phyloP scores from a whole-genome alignment of 169 alveolate species.

The Cryptosporidium ryanae region DNA sequence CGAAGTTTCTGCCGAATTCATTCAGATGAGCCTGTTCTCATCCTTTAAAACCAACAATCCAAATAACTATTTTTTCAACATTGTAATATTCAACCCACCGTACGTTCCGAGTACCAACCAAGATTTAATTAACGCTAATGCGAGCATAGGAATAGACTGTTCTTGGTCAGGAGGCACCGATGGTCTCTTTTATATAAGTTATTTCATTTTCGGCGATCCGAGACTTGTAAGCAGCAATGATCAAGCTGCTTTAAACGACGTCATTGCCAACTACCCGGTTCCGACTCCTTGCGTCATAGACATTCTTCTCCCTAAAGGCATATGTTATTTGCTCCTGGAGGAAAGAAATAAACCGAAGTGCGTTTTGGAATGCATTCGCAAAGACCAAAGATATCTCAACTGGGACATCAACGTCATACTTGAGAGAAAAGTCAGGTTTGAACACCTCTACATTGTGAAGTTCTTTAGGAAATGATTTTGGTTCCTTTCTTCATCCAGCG shows the following conservation, averaged over 20 bases:
- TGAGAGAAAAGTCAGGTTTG: constrained; percentile 32
- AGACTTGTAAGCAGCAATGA: background rate
- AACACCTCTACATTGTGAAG: constrained; percentile 34
- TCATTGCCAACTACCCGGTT: background rate
- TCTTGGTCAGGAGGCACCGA: constrained; percentile 71
- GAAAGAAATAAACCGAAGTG: constrained; percentile 8
- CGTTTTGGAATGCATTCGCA: background rate
- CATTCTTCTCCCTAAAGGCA: constrained; percentile 19
- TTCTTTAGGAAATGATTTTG: background rate
- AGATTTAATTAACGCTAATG: constrained; percentile 8
- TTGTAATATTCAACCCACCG: constrained; percentile 61
- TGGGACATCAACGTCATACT: constrained; percentile 18
- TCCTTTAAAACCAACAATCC: background rate
- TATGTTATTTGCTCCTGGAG: constrained; percentile 49
- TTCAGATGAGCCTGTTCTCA: constrained; percentile 32
- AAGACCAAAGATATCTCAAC: constrained; percentile 27
- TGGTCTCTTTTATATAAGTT: constrained; percentile 32
- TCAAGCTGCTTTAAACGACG: background rate
- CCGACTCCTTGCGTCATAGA: constrained; percentile 6
- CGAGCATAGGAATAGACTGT: constrained; percentile 6
- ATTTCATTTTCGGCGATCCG: constrained; percentile 40
- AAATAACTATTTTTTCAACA: background rate
- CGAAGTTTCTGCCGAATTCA: background rate
- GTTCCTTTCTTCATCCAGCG: too few species aligned
- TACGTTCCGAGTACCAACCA: constrained; percentile 47